Evolutionary conservation across 257 asterid genomes (phyloP), one percentile per base, ranked within the genome.

Genomic region (Gardenia jasminoides): DNA sequence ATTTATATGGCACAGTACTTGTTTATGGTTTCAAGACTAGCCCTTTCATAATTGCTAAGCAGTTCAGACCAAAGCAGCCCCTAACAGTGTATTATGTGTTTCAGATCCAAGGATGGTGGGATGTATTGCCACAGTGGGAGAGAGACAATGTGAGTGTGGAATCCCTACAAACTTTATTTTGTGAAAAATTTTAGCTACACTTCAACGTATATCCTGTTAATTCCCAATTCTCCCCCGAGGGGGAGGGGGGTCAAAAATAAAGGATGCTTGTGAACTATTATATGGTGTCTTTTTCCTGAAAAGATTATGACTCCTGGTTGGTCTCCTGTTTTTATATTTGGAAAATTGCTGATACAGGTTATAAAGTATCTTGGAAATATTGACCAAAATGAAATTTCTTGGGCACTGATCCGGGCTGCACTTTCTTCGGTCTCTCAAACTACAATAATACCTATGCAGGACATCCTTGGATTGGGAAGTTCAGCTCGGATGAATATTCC

Each of bases 21-120:
- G 74, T 39, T 7, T 33, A 50, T 66, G 39, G 44, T 7, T 12
- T 61, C 15, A 6, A 30, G 43, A 76, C 26, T 16, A 52, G 33
- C 47, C 20, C 48, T 36, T 31, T 80, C 48, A 31, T 30, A 11
- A 33, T 81, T 61, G 48, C 76, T 70, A 54, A 61, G 68, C n/a
- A 44, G 12, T 26, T 75, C 7, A 44, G 58, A 50, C 20, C 43
- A 43, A 54, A 47, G 44, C n/a, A 39, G 33, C 72, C 46, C 13
- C 70, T 75, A n/a, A 44, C 67, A 33, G 74, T 41, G 11, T 72
- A 41, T 12, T 70, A 10, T 48, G 15, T 75, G 30, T 81, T 62
- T 47, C 87, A 96, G 99, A 93, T 92, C 78, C 88, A 73, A 80
- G 99, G 99, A 64, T 96, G 99, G 99, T 96, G 99, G 99, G 84